Base-by-base conservation (phyloP, 495 filamentous ascomycete genomes). In the Aspergillus sclerotioniger region DNA sequence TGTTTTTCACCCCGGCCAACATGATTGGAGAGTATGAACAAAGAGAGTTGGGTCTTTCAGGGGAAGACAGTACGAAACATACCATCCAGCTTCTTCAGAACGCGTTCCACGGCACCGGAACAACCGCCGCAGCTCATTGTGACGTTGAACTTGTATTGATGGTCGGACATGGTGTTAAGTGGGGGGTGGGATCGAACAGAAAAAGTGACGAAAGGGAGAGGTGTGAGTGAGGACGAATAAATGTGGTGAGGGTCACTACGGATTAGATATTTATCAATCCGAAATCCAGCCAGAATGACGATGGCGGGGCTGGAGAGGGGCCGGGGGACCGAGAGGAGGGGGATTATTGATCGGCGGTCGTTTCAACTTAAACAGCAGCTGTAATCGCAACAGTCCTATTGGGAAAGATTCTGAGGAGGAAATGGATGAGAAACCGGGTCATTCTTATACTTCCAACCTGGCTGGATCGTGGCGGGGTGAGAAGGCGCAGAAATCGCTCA, bases 81-180 rank as follows among this genome's bases (percentile, higher is more conserved):
- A 96, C 94, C 94, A 10, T 97, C 89, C 0, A 96, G 82, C 75
- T 87, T 96, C 73, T 89, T 92, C n/a, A 98, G 82, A n/a, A 96
- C 91, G n/a, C 91, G 80, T 65, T 94, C 89, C 7, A 98, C 74
- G 51, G 86, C 86, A 53, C 86, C 85, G 32, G 85, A 88, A 78
- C 86, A 89, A 56, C 86, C 86, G 63, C 80, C 77, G 67, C 86
- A 89, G 76, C 76, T 82, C 86, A 89, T 89, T 59, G 76, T 69
- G 65, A 89, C 78, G 69, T 87, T 81, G 74, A 88, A 89, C 64
- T 86, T 86, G 81, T 88, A 89, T 57, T 79, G 76, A 73, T 88
- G 84, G 53, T 86, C 80, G 21, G 84, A 75, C 80, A 84, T 85
- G 51, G 57, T 74, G 62, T 15, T 4, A 15, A 41, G 37, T 13